Conservation (phyloP, 73 alveolate genomes). For the Symbiodinium natans region DNA sequence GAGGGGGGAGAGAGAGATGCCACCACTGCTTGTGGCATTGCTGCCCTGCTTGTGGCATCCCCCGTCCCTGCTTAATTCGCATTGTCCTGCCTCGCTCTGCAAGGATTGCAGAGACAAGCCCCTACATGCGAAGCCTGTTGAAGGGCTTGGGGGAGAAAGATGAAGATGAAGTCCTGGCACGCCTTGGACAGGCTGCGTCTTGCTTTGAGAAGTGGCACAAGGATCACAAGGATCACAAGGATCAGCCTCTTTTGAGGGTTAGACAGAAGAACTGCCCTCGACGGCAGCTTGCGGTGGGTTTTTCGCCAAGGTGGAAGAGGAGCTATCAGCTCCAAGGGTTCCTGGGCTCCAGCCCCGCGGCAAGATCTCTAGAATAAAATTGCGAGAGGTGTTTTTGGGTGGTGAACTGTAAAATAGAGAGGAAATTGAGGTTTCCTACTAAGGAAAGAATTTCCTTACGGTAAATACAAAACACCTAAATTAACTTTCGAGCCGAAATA, state of each 20-base stretch:
- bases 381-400: not conserved
- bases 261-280: no score
- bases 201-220: not conserved
- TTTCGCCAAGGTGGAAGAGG: not conserved
- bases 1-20: no score
- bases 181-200: not conserved
- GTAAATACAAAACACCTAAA: not conserved
- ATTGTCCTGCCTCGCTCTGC: no score
- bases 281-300: no score
- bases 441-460: not conserved
- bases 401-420: not conserved
- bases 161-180: conserved; percentile 40
- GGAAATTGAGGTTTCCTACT: not conserved
- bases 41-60: no score
- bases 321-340: not conserved
- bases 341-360: conserved; percentile 1
- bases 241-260: no score
- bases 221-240: not conserved
- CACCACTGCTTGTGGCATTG: no score
- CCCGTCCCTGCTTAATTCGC: no score
- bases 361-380: not conserved
- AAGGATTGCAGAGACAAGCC: conserved; percentile 80
- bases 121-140: conserved; percentile 76
- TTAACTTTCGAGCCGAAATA: no score
- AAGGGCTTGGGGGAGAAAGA: conserved; percentile 49